Conservation (phyloP, 2,329 filamentous ascomycete genomes). For the Penicillium corylophilum region DNA sequence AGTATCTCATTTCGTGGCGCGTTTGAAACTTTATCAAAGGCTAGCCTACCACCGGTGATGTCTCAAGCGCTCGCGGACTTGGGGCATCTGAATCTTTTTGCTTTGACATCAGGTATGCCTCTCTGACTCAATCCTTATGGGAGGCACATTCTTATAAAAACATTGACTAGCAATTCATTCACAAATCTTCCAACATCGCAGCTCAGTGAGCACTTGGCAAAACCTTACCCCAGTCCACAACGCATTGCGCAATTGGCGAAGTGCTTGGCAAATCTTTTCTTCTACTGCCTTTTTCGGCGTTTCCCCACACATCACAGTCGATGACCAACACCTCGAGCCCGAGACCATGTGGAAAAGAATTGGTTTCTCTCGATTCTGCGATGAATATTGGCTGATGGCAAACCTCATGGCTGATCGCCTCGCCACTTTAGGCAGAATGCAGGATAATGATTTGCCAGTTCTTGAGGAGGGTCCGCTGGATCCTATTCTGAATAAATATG, state of each 20-base stretch:
- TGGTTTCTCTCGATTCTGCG: constrained; percentile 34
- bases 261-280: constrained; percentile 21
- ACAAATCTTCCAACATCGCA: constrained; percentile 40
- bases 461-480: constrained; percentile 18
- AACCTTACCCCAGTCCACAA: constrained; percentile 33
- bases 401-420: constrained; percentile 33
- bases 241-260: constrained; percentile 25
- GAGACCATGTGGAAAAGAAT: constrained; percentile 36
- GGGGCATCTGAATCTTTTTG: constrained; percentile 28
- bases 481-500: constrained; percentile 37
- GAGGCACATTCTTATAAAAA: not conserved
- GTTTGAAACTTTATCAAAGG: constrained; percentile 20
- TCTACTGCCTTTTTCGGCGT: constrained; percentile 1
- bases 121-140: not conserved
- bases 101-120: constrained; percentile 24
- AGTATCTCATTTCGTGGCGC: constrained; percentile 18
- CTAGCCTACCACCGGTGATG: constrained; percentile 7
- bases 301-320: constrained; percentile 10
- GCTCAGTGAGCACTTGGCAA: constrained; percentile 28
- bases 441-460: constrained; percentile 1
- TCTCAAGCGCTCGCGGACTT: constrained; percentile 16
- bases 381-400: constrained; percentile 40
- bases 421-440: constrained; percentile 6
- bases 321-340: constrained; percentile 11
- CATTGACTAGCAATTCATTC: constrained; percentile 20